These are phyloP conservation scores for Globisporangium irregulare DNA, from an alignment of 352 stramenopile species.

Conservation along the genomic window DNA sequence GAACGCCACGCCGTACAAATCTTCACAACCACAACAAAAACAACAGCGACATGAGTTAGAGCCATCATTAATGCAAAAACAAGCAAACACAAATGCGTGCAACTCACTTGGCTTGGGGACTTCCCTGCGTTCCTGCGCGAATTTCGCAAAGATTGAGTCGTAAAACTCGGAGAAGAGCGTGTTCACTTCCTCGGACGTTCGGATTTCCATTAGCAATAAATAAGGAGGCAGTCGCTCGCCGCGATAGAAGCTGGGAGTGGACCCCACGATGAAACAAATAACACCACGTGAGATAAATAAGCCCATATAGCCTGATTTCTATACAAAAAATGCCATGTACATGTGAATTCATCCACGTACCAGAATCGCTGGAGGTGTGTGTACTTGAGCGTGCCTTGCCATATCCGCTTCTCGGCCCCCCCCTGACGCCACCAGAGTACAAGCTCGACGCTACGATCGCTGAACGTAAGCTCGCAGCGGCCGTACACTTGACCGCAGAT, in stretches of 20 bases:
- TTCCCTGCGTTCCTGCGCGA: conserved; percentile 27
- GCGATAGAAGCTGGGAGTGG: not conserved
- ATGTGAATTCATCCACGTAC: conserved; percentile 18
- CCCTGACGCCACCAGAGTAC: conserved; percentile 27
- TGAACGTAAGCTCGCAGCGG: conserved; percentile 37
- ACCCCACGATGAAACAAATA: not conserved
- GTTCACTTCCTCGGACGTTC: conserved; percentile 18
- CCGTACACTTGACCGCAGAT: conserved; percentile 42
- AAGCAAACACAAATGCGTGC: no score
- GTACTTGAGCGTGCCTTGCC: conserved; percentile 37
- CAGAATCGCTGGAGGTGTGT: conserved; percentile 40
- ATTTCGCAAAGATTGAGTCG: conserved; percentile 50
- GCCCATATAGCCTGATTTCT: no score
- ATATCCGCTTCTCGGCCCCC: conserved; percentile 14
- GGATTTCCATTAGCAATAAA: conserved; percentile 53
- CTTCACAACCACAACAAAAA: conserved; percentile 18
- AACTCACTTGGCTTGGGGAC: conserved; percentile 33
- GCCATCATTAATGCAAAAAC: no score
- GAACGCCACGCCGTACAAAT: conserved; percentile 58
- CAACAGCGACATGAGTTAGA: no score
- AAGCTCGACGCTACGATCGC: conserved; percentile 24
- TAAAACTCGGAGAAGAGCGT: conserved; percentile 51
- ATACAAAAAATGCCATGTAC: not conserved
- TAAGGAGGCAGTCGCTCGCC: conserved; percentile 32
- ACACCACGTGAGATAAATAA: not conserved